Percentiles rank a stretch among this genome's conserved stretches.
Evolutionary conservation across 192 early-diverging fungal species (phyloP).

Genomic region (Rhizophagus prolifer): DNA sequence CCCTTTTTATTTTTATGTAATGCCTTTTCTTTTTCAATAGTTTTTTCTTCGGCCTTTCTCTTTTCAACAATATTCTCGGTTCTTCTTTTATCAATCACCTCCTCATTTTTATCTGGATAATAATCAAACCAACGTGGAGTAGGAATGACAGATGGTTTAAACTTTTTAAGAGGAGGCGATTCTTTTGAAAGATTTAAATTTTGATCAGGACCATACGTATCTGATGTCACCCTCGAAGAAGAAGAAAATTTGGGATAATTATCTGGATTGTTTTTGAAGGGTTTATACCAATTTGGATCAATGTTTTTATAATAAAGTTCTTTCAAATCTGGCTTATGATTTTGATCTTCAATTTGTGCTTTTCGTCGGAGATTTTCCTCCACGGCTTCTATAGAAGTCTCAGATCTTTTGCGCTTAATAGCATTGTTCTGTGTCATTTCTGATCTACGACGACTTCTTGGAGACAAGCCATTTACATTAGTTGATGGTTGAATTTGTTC

Average conservation of each 20-base stretch:
- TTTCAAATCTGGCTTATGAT: not conserved
- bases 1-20: not conserved
- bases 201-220: not conserved
- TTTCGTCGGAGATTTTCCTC: not conserved
- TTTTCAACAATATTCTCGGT: not conserved
- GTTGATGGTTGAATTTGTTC: not conserved
- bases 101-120: not conserved
- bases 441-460: not conserved
- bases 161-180: not conserved
- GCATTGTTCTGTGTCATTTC: not conserved
- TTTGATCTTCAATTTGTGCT: not conserved
- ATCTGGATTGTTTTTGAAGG: not conserved
- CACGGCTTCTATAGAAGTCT: not conserved
- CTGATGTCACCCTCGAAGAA: not conserved
- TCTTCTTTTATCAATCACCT: not conserved
- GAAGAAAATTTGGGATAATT: not conserved
- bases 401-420: not conserved
- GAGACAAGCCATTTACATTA: not conserved
- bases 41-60: not conserved
- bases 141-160: not conserved
- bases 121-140: not conserved
- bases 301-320: not conserved
- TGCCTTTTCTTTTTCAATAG: not conserved
- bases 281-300: not conserved
- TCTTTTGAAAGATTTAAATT: not conserved